Evolutionary conservation across 345 rosid genomes (phyloP).

Genomic region (Linum usitatissimum): DNA sequence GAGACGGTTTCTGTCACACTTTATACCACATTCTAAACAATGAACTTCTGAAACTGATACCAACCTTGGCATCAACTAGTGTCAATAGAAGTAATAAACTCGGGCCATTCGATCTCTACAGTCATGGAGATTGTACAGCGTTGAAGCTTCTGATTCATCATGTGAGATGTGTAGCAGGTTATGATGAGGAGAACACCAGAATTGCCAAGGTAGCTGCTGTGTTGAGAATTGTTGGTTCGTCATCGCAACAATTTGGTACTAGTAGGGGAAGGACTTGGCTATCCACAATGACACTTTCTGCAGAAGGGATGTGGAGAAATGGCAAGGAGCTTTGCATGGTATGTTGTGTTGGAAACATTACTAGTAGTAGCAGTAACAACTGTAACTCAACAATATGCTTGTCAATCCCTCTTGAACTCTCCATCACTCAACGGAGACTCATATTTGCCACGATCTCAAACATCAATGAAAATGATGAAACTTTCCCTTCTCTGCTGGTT

Average conservation of each 20-base stretch:
- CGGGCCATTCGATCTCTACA: not conserved
- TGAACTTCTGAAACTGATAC: not conserved
- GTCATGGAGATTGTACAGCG: not conserved
- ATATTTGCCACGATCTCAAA: conserved; percentile 5
- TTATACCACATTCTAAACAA: not conserved
- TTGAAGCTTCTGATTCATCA: not conserved
- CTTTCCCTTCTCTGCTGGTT: conserved; percentile 3
- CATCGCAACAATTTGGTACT: not conserved
- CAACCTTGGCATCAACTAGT: no score
- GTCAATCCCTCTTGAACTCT: conserved; percentile 10
- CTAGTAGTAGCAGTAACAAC: not conserved
- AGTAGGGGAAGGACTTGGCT: not conserved
- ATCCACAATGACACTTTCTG: not conserved
- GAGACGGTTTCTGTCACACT: not conserved
- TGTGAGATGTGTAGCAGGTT: not conserved
- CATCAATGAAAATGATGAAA: not conserved
- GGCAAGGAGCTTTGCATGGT: conserved; percentile 14
- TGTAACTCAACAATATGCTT: conserved; percentile 12
- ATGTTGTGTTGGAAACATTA: conserved; percentile 5
- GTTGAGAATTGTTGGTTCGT: not conserved
- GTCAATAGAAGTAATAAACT: not conserved
- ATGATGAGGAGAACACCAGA: not conserved
- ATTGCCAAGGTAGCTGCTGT: not conserved
- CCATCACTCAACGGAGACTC: conserved; percentile 8
- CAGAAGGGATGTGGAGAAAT: not conserved